These are phyloP conservation scores for Dipteronia sinensis DNA, from an alignment of 345 rosid species.

Conservation along the genomic window DNA sequence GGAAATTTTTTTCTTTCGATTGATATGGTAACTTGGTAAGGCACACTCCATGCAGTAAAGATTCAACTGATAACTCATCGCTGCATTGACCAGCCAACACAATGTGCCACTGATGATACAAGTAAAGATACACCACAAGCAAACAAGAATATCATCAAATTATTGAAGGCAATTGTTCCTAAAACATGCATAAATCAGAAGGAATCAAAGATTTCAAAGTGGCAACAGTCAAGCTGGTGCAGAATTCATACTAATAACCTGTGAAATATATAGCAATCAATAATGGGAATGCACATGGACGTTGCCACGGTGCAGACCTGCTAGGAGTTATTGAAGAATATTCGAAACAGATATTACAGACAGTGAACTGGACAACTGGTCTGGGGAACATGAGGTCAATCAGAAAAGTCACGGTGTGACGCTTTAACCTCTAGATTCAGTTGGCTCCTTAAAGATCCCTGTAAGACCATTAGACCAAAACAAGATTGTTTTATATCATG, in stretches of 20 bases:
- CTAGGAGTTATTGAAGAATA: not conserved
- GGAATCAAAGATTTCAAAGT: not conserved
- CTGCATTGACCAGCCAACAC: no score
- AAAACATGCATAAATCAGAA: not conserved
- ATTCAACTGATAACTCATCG: no score
- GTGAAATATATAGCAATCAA: not conserved
- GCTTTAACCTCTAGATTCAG: not conserved
- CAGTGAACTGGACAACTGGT: not conserved
- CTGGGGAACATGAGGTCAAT: not conserved
- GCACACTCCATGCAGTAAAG: no score
- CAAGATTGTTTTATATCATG: not conserved
- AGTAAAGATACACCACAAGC: not conserved
- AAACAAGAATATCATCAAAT: not conserved
- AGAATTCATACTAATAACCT: not conserved
- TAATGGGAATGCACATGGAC: not conserved
- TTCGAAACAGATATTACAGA: not conserved
- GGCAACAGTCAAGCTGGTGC: not conserved
- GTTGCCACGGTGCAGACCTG: not conserved
- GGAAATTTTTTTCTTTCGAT: no score
- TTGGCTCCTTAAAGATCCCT: not conserved
- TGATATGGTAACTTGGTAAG: no score
- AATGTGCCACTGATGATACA: not conserved
- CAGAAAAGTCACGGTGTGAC: not conserved
- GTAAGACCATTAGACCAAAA: not conserved
- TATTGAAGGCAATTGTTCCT: not conserved